These are phyloP conservation scores for Ambrosia hybrid DNA, from an alignment of 140 eudicot genomes.

Conservation along the genomic window DNA sequence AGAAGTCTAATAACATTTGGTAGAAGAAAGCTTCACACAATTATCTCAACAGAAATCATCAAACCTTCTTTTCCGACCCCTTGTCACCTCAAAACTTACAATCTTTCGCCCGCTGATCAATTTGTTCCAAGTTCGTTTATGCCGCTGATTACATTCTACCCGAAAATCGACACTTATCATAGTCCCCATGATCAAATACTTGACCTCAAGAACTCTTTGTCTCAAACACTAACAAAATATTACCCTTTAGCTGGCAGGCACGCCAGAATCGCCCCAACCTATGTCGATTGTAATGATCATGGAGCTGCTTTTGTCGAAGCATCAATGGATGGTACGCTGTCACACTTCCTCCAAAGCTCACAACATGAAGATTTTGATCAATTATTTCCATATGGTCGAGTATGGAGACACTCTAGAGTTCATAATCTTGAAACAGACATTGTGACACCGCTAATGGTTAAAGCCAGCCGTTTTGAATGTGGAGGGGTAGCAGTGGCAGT, in stretches of 20 bases:
- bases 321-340: not conserved
- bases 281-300: slow-evolving; percentile 2
- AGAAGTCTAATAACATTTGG: not conserved
- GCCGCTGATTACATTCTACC: not conserved
- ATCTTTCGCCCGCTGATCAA: slow-evolving; percentile 15
- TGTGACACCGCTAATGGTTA: not conserved
- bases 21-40: slow-evolving; percentile 1
- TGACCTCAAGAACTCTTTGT: not conserved
- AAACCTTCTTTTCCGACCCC: slow-evolving; percentile 1
- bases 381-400: not conserved
- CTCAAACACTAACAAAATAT: not conserved
- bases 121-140: not conserved
- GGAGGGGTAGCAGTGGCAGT: not conserved
- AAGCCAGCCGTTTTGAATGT: not conserved
- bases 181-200: not conserved
- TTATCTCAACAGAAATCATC: slow-evolving; percentile 7
- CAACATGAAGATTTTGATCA: not conserved
- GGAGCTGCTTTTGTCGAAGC: not conserved
- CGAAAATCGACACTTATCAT: not conserved
- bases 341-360: not conserved
- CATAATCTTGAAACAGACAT: not conserved
- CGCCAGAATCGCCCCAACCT: not conserved
- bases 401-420: not conserved
- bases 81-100: slow-evolving; percentile 9
- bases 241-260: slow-evolving; percentile 4